These are phyloP conservation scores for Fusarium sp. DNA, from an alignment of 2,329 filamentous ascomycete genomes.

Conservation along the genomic window DNA sequence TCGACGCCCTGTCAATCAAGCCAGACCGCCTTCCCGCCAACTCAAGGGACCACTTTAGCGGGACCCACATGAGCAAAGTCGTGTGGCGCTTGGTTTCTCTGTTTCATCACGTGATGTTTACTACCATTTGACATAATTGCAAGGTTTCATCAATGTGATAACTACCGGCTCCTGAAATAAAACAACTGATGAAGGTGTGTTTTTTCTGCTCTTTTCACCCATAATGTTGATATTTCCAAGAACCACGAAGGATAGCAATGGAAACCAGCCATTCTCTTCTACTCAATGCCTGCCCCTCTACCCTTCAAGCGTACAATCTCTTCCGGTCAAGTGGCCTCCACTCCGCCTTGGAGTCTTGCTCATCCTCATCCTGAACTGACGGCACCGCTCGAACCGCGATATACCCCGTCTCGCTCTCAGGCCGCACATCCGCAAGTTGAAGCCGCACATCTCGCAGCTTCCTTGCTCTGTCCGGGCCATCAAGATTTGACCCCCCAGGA, in stretches of 20 bases:
- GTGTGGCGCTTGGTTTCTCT: slow-evolving; percentile 24
- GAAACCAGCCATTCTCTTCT: background rate
- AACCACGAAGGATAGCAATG: background rate
- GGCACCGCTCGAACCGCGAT: background rate
- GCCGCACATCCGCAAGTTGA: background rate
- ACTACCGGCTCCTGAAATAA: background rate
- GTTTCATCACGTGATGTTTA: slow-evolving; percentile 29
- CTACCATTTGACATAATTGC: background rate
- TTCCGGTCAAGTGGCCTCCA: background rate
- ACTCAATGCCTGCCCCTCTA: background rate
- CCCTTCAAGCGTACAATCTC: background rate
- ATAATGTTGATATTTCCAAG: background rate
- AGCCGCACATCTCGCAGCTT: background rate
- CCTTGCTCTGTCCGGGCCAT: background rate
- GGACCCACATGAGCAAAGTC: slow-evolving; percentile 20
- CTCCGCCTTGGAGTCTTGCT: background rate
- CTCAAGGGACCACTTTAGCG: slow-evolving; percentile 31
- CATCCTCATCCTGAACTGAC: background rate
- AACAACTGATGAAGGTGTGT: background rate
- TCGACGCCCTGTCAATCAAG: slow-evolving; percentile 39
- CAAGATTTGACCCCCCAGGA: background rate
- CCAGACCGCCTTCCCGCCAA: slow-evolving; percentile 42
- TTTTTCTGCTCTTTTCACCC: background rate
- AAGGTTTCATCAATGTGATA: background rate
- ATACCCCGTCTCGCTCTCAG: background rate